phyloP scores from a whole-genome alignment of 768 basidiomycete species.

The Candolleomyces eurysporus region DNA sequence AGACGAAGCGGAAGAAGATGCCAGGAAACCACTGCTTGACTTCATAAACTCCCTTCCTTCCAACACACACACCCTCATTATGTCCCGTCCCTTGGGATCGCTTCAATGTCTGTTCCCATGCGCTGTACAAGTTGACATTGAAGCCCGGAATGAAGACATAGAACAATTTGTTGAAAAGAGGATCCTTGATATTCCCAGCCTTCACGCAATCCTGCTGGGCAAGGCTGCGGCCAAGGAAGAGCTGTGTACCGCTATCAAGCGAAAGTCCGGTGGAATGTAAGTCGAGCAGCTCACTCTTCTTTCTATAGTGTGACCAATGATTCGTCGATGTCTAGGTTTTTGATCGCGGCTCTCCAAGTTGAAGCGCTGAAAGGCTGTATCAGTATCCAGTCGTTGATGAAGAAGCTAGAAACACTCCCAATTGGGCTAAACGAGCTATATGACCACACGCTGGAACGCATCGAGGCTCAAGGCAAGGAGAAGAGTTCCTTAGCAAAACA shows the following conservation, averaged over 20 bases:
- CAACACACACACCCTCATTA: background rate
- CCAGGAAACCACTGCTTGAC: background rate
- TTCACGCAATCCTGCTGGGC: background rate
- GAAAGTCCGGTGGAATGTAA: slow-evolving; percentile 5
- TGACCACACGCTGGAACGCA: background rate
- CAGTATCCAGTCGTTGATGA: background rate
- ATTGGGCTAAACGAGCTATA: background rate
- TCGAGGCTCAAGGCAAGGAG: background rate
- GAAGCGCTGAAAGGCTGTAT: background rate
- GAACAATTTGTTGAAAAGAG: background rate
- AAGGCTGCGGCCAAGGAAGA: background rate
- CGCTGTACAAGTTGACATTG: background rate
- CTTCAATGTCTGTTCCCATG: background rate
- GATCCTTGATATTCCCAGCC: background rate
- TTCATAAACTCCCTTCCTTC: background rate
- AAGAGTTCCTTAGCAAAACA: background rate
- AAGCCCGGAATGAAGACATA: background rate
- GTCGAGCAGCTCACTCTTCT: background rate
- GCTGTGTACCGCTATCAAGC: background rate
- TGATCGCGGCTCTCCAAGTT: background rate
- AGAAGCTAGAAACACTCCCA: background rate
- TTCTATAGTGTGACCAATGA: background rate
- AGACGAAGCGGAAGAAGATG: background rate
- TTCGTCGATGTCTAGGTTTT: background rate
- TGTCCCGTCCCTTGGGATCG: background rate